Evolutionary conservation across 768 basidiomycete species (phyloP), one percentile per base, ranked within the genome.

Genomic region (Clavulina sp.): DNA sequence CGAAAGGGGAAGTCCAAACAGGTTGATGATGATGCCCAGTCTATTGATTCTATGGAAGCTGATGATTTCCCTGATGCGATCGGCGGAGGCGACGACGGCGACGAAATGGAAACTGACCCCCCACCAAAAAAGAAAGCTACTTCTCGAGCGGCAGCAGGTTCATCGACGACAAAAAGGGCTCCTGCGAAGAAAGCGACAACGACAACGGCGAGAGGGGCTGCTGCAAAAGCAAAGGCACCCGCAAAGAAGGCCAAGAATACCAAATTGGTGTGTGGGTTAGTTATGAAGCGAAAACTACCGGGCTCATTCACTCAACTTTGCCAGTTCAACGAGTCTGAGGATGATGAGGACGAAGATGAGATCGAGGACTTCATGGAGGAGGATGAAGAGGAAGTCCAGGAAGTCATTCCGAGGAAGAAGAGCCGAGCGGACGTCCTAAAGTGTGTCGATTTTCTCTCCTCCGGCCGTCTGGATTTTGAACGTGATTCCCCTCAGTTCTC

Each of bases 21-120:
- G 2, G 80, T 55, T 9, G 52, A 74, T 2, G 81, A 79, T 31
- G 70, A 57, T 13, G 67, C 60, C 23, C n/a, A n/a, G n/a, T 74
- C 70, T 0, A 62, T 64, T 13, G 85, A 86, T 60, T 85, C 81
- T 2, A 79, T 83, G 75, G 81, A 88, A 43, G 81, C 82, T 43
- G 55, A 63, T 41, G 66, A 58, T 6, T 71, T 63, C 5, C 72
- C 62, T 2, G 74, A 69, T 18, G 80, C 74, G 30, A 79, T 76
- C 72, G 73, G 19, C 71, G 73, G 70, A 2, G 62, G 64, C 49
- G 65, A 76, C 67, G 65, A 69, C 61, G 47, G 61, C 60, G 40
- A 65, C 65, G 29, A 65, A 64, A 61, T 55, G 18, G 57, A 61
- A 7, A 52, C 51, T 4, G 53, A 51, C 33, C 59, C 58, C 23